Conservation (phyloP, 768 basidiomycete genomes). For the Naematelia encephala region DNA sequence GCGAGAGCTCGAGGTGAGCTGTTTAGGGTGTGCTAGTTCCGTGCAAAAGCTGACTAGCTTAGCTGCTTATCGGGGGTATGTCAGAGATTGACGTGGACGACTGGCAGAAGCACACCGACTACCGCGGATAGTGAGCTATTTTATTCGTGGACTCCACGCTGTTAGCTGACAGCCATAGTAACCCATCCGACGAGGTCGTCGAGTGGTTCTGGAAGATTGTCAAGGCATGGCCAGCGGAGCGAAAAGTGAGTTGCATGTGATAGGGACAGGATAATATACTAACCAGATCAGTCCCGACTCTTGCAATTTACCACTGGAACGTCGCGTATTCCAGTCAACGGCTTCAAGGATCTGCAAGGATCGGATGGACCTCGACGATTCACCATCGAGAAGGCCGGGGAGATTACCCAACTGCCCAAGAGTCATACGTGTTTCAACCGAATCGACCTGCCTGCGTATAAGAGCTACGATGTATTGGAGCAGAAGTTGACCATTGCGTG, state of each 20-base stretch:
- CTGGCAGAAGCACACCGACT: conserved; percentile 99
- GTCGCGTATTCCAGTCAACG: conserved; percentile 78
- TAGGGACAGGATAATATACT: conserved; percentile 2
- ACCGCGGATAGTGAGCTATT: conserved; percentile 60
- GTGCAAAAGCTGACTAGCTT: conserved; percentile 2
- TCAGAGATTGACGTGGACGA: conserved; percentile 99
- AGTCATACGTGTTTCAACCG: conserved; percentile 94
- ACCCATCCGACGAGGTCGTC: conserved; percentile 58
- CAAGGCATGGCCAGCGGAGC: conserved; percentile 94
- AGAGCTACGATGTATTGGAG: conserved; percentile 88
- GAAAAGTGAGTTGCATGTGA: conserved; percentile 57
- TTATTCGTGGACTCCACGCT: neutral
- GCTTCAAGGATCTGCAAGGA: conserved; percentile 97
- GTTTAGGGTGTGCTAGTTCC: neutral
- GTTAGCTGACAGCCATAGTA: conserved; percentile 20
- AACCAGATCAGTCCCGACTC: conserved; percentile 56
- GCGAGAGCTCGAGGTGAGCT: conserved; percentile 72
- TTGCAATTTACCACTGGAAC: conserved; percentile 97
- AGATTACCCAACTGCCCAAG: conserved; percentile 94
- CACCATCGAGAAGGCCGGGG: conserved; percentile 98
- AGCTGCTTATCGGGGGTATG: conserved; percentile 94
- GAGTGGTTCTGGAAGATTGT: conserved; percentile 99
- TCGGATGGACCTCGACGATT: conserved; percentile 94
- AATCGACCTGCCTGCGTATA: conserved; percentile 90
- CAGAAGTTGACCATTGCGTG: conserved; percentile 82